A percentile compares a stretch with the other conserved stretches of the same genome.
Conservation (phyloP, 345 rosid species). For the Arabis alpina region DNA sequence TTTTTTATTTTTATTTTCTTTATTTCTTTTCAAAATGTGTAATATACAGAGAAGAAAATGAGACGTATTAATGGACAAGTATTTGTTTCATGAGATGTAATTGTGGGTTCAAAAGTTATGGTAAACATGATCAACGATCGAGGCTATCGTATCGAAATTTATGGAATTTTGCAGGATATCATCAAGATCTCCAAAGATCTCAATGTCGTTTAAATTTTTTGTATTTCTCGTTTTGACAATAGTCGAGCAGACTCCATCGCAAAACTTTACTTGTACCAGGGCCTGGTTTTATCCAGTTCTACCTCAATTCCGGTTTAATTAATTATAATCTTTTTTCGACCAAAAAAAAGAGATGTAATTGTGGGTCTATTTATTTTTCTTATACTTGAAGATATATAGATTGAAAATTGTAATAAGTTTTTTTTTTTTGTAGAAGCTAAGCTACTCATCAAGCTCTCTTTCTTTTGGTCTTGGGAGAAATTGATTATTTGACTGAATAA, state of each 20-base stretch:
- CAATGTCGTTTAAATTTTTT: too few species aligned
- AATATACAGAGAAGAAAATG: conserved; percentile 8
- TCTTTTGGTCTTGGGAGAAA: background rate
- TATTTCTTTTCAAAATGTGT: background rate
- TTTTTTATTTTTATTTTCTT: background rate
- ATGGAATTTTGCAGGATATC: too few species aligned
- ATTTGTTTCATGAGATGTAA: conserved; percentile 25
- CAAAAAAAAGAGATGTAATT: background rate
- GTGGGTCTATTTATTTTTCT: conserved; percentile 17
- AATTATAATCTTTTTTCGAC: too few species aligned
- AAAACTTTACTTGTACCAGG: too few species aligned
- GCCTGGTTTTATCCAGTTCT: too few species aligned
- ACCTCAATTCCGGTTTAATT: too few species aligned
- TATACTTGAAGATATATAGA: conserved; percentile 14
- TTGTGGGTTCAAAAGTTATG: too few species aligned
- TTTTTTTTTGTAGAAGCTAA: conserved; percentile 32
- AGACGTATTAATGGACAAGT: conserved; percentile 17
- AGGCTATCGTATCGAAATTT: too few species aligned
- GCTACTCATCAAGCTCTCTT: conserved; percentile 27
- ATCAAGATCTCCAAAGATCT: too few species aligned
- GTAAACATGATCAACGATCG: too few species aligned
- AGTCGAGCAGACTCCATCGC: too few species aligned
- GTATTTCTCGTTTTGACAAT: too few species aligned
- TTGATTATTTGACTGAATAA: conserved; percentile 23
- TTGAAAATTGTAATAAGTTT: conserved; percentile 14